A percentile compares a stretch with the other conserved stretches of the same genome.
These are phyloP conservation scores for Tuber calosporum DNA, from an alignment of 495 filamentous ascomycete genomes.

Conservation along the genomic window DNA sequence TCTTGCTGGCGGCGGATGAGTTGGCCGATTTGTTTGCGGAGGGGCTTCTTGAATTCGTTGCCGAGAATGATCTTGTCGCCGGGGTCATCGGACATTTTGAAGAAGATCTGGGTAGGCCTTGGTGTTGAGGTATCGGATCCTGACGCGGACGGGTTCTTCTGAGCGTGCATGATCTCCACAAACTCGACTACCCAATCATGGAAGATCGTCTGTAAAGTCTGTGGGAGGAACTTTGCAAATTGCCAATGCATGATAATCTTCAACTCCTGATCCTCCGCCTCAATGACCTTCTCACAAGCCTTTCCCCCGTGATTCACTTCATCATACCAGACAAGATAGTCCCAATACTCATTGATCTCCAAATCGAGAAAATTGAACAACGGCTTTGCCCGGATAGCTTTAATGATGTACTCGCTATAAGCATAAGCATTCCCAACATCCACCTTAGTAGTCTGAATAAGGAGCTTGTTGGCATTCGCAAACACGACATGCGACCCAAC, in stretches of 20 bases:
- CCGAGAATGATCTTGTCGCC: constrained; percentile 58
- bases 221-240: constrained; percentile 76
- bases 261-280: constrained; percentile 74
- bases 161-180: constrained; percentile 83
- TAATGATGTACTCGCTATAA: constrained; percentile 93
- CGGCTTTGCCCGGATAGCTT: constrained; percentile 89
- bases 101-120: constrained; percentile 70
- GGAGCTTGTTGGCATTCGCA: constrained; percentile 76
- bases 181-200: constrained; percentile 91
- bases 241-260: constrained; percentile 99
- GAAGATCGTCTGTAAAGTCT: constrained; percentile 73
- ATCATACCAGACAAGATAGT: constrained; percentile 99
- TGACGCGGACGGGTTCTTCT: constrained; percentile 47
- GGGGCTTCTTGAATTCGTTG: constrained; percentile 71
- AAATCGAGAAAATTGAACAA: constrained; percentile 96
- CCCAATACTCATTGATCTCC: constrained; percentile 98
- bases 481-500: constrained; percentile 92
- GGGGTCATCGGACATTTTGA: constrained; percentile 54
- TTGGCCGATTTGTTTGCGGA: constrained; percentile 76
- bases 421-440: constrained; percentile 97
- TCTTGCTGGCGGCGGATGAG: constrained; percentile 76
- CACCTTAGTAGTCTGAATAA: constrained; percentile 91
- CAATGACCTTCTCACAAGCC: constrained; percentile 74
- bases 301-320: constrained; percentile 98
- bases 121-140: constrained; percentile 51